Percentiles rank a stretch among this genome's conserved stretches.
Conservation (phyloP, 2,329 filamentous ascomycete genomes). For the Fusarium musae region DNA sequence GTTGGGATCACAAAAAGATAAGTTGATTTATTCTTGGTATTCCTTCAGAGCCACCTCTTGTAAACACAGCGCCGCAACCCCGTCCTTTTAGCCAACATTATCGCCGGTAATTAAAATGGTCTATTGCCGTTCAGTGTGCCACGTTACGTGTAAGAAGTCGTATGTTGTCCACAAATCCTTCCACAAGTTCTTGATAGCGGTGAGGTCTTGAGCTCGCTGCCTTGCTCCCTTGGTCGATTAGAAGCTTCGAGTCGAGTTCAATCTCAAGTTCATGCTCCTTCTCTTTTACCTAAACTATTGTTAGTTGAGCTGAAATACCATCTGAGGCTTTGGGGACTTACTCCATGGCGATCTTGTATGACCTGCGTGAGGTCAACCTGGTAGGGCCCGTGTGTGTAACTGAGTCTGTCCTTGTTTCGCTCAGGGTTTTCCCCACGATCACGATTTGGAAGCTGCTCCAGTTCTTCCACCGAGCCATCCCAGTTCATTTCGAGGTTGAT, state of each 20-base stretch:
- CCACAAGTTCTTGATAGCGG: conserved; percentile 74
- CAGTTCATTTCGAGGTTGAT: conserved; percentile 95
- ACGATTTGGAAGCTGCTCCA: conserved; percentile 55
- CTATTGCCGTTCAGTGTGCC: conserved; percentile 43
- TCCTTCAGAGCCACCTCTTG: not conserved
- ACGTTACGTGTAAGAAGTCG: conserved; percentile 64
- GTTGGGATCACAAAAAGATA: not conserved
- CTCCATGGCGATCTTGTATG: conserved; percentile 59
- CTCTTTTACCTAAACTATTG: conserved; percentile 53
- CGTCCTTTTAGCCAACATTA: not conserved
- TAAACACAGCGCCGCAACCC: not conserved
- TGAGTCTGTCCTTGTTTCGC: conserved; percentile 89
- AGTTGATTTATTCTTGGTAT: conserved; percentile 6
- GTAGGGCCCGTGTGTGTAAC: conserved; percentile 88
- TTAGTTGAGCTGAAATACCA: not conserved
- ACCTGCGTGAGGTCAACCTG: conserved; percentile 96
- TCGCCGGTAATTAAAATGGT: not conserved
- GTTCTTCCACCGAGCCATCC: conserved; percentile 72
- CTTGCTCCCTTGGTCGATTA: conserved; percentile 73
- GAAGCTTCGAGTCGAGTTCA: conserved; percentile 72
- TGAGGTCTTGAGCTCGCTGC: conserved; percentile 64
- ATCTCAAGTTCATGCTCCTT: conserved; percentile 87
- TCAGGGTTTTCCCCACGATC: conserved; percentile 59
- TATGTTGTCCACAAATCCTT: conserved; percentile 80
- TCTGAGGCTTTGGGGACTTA: conserved; percentile 43